Conservation (phyloP, 331 rosid species). For the Spiraea crenata region DNA sequence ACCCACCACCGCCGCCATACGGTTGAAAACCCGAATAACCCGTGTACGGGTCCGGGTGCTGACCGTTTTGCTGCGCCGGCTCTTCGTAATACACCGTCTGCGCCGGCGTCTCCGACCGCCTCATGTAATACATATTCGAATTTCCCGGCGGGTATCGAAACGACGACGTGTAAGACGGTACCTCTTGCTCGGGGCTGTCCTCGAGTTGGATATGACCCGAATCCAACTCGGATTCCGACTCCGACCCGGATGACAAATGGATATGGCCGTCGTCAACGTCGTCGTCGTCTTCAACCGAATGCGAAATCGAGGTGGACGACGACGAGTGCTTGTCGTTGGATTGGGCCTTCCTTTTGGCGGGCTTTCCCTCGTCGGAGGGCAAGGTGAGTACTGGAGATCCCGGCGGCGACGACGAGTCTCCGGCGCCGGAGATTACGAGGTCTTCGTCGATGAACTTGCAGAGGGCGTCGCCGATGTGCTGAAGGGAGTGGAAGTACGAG, state of each 20-base stretch:
- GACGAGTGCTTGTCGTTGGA: constrained; percentile 31
- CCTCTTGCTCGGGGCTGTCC: constrained; percentile 42
- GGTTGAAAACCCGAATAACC: constrained; percentile 37
- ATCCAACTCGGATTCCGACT: constrained; percentile 52
- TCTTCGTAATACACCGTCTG: constrained; percentile 53
- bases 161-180: constrained; percentile 21
- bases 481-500: constrained; percentile 73
- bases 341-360: constrained; percentile 28
- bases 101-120: constrained; percentile 51
- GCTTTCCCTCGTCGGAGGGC: constrained; percentile 72
- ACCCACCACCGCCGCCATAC: constrained; percentile 41
- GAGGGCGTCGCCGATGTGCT: constrained; percentile 75
- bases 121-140: constrained; percentile 54
- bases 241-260: constrained; percentile 66
- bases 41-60: constrained; percentile 42
- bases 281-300: constrained; percentile 26
- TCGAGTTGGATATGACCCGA: constrained; percentile 61
- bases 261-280: constrained; percentile 54
- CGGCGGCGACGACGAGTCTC: constrained; percentile 37
- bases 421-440: constrained; percentile 43
- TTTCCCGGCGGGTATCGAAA: constrained; percentile 17
- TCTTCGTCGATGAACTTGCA: constrained; percentile 80
- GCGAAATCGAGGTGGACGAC: constrained; percentile 60
- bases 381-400: constrained; percentile 85
- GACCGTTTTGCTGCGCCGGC: constrained; percentile 47